These are phyloP conservation scores for Tilletia indica DNA, from an alignment of 1,284 basidiomycete genomes.

Conservation along the genomic window DNA sequence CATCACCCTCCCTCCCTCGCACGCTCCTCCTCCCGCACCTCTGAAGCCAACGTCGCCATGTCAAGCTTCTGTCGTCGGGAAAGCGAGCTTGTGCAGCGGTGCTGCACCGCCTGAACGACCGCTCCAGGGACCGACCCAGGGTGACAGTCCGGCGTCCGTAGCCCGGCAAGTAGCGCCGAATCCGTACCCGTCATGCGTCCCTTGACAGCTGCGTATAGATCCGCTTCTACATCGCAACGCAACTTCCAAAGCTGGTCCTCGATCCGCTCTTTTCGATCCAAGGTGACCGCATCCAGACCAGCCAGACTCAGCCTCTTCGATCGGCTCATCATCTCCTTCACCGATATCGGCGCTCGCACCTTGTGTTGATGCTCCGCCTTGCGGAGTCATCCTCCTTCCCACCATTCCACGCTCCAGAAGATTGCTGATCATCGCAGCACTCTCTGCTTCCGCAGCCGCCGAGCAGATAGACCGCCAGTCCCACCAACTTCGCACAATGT, in stretches of 20 bases:
- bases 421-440: no score
- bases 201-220: constrained; percentile 50
- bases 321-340: not conserved
- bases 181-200: constrained; percentile 26
- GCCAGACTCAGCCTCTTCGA: not conserved
- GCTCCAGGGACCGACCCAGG: constrained; percentile 40
- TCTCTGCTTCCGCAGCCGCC: not conserved
- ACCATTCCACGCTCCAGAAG: no score
- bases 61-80: constrained; percentile 42
- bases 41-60: constrained; percentile 42
- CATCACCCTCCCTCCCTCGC: constrained; percentile 17
- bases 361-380: not conserved
- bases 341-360: no score
- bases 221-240: constrained; percentile 50
- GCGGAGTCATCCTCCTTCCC: constrained; percentile 21
- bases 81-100: constrained; percentile 46
- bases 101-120: constrained; percentile 21
- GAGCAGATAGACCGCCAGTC: constrained; percentile 39
- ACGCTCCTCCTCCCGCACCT: constrained; percentile 23
- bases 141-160: constrained; percentile 34
- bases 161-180: not conserved
- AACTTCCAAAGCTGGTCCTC: constrained; percentile 50
- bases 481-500: constrained; percentile 48
- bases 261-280: constrained; percentile 41
- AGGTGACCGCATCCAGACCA: constrained; percentile 42